A percentile compares a stretch with the other conserved stretches of the same genome.
Evolutionary conservation across 305 asterid species (phyloP).

Genomic region (Ilex paraguariensis): DNA sequence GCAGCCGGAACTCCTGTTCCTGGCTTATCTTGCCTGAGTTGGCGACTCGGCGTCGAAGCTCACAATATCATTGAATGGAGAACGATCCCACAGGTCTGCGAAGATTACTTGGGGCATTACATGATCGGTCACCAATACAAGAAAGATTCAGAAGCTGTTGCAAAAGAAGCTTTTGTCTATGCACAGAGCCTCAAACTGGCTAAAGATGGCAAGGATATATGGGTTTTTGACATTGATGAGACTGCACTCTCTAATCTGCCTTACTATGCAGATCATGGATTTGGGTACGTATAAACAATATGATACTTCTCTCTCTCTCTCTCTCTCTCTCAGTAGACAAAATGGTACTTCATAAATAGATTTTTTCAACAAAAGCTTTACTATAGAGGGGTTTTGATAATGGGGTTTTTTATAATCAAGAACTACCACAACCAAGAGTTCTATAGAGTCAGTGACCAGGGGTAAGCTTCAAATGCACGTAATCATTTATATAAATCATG

Average conservation of each 20-base stretch:
- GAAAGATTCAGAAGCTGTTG: slow-evolving; percentile 34
- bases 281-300: slow-evolving; percentile 27
- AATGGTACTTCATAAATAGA: no score
- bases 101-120: slow-evolving; percentile 37
- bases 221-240: slow-evolving; percentile 69
- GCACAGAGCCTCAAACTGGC: slow-evolving; percentile 19
- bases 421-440: no score
- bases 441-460: no score
- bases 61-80: slow-evolving; percentile 33
- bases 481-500: no score
- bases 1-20: slow-evolving; percentile 6
- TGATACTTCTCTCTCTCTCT: no score
- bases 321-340: no score
- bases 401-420: no score
- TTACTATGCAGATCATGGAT: slow-evolving; percentile 42
- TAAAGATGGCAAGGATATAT: slow-evolving; percentile 37
- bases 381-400: no score
- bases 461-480: no score
- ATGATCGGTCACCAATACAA: slow-evolving; percentile 48
- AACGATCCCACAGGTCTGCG: slow-evolving; percentile 35
- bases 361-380: no score
- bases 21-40: slow-evolving; percentile 37
- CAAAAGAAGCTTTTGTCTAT: slow-evolving; percentile 29
- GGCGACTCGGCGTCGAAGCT: slow-evolving; percentile 44
- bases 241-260: slow-evolving; percentile 51